Evolutionary conservation across 2,329 filamentous ascomycete genomes (phyloP).

Genomic region (Beauveria sp.): DNA sequence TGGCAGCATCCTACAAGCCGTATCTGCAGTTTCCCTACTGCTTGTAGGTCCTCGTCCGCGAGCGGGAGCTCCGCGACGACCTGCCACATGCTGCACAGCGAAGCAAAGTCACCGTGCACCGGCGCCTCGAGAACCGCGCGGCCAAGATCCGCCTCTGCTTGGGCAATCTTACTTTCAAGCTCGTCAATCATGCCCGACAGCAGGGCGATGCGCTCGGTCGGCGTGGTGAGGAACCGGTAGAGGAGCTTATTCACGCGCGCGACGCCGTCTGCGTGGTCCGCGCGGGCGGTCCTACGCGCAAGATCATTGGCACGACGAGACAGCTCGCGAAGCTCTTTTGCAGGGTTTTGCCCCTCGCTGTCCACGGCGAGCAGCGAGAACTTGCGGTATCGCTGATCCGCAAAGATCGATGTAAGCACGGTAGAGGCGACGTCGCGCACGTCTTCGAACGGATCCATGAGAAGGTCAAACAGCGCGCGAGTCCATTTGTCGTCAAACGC

Average conservation of each 20-base stretch:
- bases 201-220: conserved; percentile 39
- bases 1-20: conserved; percentile 54
- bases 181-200: conserved; percentile 50
- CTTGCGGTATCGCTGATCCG: conserved; percentile 25
- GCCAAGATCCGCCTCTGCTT: conserved; percentile 58
- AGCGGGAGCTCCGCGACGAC: conserved; percentile 37
- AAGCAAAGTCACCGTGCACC: conserved; percentile 62
- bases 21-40: conserved; percentile 36
- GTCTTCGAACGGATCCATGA: conserved; percentile 90
- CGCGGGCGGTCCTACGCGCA: conserved; percentile 67
- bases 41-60: conserved; percentile 26
- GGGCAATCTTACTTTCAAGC: conserved; percentile 55
- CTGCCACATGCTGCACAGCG: conserved; percentile 51
- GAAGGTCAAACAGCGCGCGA: conserved; percentile 64
- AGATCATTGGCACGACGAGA: conserved; percentile 45
- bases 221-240: conserved; percentile 45
- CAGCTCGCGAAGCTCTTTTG: conserved; percentile 36
- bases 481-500: conserved; percentile 43
- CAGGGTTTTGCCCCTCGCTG: conserved; percentile 1
- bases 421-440: conserved; percentile 56
- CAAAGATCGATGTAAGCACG: conserved; percentile 42
- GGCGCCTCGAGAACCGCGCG: conserved; percentile 59
- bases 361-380: conserved; percentile 8
- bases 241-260: conserved; percentile 68
- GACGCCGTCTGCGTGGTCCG: conserved; percentile 87